A percentile compares a stretch with the other conserved stretches of the same genome.
Conservation (phyloP, 2,329 filamentous ascomycete species). For the Curvularia sp. region DNA sequence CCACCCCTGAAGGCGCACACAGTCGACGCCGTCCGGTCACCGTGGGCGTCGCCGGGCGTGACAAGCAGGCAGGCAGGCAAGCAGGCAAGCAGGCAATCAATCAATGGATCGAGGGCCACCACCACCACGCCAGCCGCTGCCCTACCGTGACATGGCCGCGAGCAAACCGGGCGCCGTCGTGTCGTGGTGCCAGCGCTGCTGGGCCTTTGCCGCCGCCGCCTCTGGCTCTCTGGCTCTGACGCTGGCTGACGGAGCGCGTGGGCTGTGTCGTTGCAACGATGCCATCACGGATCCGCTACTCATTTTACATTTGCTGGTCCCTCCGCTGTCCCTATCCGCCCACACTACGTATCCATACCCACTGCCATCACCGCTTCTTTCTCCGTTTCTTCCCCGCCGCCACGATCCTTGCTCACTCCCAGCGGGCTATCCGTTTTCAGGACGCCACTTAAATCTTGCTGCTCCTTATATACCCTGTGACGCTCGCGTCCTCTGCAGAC, state of each 20-base stretch:
- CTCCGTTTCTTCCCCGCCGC: slow-evolving; percentile 50
- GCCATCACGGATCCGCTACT: slow-evolving; percentile 37
- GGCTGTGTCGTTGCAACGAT: slow-evolving; percentile 35
- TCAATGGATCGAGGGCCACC: too few species aligned
- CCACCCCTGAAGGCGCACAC: slow-evolving; percentile 38
- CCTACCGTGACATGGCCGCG: slow-evolving; percentile 26
- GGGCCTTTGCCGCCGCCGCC: not conserved
- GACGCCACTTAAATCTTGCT: slow-evolving; percentile 52
- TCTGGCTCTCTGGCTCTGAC: too few species aligned
- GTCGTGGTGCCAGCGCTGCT: slow-evolving; percentile 33
- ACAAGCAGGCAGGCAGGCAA: not conserved
- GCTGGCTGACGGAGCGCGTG: slow-evolving; percentile 7
- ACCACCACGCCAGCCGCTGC: too few species aligned
- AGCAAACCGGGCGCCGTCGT: slow-evolving; percentile 24
- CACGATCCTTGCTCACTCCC: slow-evolving; percentile 44
- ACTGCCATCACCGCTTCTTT: slow-evolving; percentile 48
- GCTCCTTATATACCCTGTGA: slow-evolving; percentile 49
- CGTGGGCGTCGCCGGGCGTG: not conserved
- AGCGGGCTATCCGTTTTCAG: slow-evolving; percentile 47
- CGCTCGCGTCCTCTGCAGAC: slow-evolving; percentile 43
- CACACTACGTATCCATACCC: slow-evolving; percentile 46
- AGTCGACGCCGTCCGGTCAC: slow-evolving; percentile 18
- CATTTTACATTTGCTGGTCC: slow-evolving; percentile 44
- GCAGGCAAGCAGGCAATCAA: not conserved
- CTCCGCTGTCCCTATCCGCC: slow-evolving; percentile 49